Conservation (phyloP, 2,329 filamentous ascomycete genomes). For the Sporothrix dimorphospora region DNA sequence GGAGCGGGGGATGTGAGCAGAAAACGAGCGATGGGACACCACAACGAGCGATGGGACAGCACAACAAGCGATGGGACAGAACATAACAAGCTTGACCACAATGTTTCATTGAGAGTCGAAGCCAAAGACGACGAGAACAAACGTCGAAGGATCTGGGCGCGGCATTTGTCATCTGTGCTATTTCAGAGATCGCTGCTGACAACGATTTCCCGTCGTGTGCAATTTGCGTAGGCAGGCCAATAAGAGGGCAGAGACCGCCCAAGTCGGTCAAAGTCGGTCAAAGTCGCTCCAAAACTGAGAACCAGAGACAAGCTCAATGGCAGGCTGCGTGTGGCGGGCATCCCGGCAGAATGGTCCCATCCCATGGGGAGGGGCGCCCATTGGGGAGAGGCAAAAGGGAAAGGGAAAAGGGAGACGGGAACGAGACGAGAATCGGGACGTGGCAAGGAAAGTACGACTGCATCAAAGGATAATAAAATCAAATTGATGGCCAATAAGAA, state of each 20-base stretch:
- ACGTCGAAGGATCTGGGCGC: background rate
- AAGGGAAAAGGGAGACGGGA: no score
- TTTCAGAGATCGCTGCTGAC: constrained; percentile 17
- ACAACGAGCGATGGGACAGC: no score
- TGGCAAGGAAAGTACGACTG: background rate
- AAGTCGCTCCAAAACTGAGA: background rate
- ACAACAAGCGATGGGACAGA: no score
- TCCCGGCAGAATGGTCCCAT: constrained; percentile 14
- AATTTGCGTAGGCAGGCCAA: constrained; percentile 2
- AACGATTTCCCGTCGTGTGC: background rate
- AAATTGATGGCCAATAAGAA: background rate
- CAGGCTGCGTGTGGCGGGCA: background rate
- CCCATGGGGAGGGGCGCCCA: background rate
- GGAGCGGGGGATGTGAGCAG: background rate
- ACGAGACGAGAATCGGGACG: background rate
- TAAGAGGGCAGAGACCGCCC: background rate
- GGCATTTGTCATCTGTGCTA: constrained; percentile 23
- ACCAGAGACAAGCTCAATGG: background rate
- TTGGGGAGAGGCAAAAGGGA: background rate
- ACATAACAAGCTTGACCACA: no score
- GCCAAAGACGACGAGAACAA: no score
- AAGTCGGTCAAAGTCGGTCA: background rate
- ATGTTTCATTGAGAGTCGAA: no score
- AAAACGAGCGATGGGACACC: background rate
- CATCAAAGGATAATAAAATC: background rate